Evolutionary conservation across 257 asterid genomes (phyloP).

Genomic region (Salvia hispanica): DNA sequence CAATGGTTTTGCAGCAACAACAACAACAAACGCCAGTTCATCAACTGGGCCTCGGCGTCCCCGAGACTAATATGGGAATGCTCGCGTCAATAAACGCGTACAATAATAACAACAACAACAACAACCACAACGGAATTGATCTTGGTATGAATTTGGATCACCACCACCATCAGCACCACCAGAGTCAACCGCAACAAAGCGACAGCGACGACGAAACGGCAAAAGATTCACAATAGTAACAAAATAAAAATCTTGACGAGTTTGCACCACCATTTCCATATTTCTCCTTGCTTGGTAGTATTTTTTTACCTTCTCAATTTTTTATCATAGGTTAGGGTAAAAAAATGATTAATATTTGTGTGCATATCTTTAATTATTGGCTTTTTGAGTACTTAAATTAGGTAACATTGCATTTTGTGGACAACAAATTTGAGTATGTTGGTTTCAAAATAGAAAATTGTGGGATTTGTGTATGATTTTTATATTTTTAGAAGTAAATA

Average conservation of each 20-base stretch:
- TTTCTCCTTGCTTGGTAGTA: constrained; percentile 26
- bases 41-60: constrained; percentile 63
- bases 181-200: constrained; percentile 52
- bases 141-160: constrained; percentile 88
- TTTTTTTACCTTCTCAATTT: constrained; percentile 2
- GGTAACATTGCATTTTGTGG: constrained; percentile 1
- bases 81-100: constrained; percentile 68
- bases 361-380: constrained; percentile 28
- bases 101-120: constrained; percentile 38
- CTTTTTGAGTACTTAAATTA: neutral
- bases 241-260: neutral
- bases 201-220: constrained; percentile 79
- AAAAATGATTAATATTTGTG: constrained; percentile 36
- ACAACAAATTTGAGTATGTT: constrained; percentile 24
- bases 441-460: constrained; percentile 33
- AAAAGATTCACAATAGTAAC: constrained; percentile 64
- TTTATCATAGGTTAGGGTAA: constrained; percentile 27
- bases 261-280: constrained; percentile 9
- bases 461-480: neutral
- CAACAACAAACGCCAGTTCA: constrained; percentile 50
- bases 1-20: constrained; percentile 46
- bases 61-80: constrained; percentile 90
- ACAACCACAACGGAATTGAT: constrained; percentile 58
- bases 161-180: constrained; percentile 58
- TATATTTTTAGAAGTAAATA: constrained; percentile 12